Evolutionary conservation across 768 basidiomycete species (phyloP).

Genomic region (Panaeolus cyanescens): DNA sequence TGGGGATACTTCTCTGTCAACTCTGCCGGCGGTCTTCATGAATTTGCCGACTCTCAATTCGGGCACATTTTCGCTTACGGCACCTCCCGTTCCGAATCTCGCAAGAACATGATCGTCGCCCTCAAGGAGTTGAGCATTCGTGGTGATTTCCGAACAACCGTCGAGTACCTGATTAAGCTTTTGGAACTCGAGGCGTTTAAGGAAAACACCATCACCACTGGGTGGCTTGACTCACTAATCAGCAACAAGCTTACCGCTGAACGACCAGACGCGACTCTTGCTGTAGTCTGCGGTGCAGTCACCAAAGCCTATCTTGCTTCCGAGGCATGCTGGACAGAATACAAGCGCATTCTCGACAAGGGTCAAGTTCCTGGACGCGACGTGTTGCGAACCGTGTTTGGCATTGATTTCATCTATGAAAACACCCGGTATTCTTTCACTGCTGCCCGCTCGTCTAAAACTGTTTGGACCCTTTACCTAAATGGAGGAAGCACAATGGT

Average conservation of each 20-base stretch:
- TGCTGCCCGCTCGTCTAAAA: constrained; percentile 85
- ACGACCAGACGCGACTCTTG: constrained; percentile 88
- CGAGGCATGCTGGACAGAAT: constrained; percentile 88
- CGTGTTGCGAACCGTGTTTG: constrained; percentile 94
- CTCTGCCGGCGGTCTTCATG: constrained; percentile 94
- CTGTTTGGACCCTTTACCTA: constrained; percentile 91
- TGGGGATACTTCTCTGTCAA: constrained; percentile 99
- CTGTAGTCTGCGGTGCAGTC: constrained; percentile 95
- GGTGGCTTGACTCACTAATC: constrained; percentile 97
- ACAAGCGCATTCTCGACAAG: constrained; percentile 95
- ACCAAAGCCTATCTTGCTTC: constrained; percentile 92
- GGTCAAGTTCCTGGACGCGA: constrained; percentile 97
- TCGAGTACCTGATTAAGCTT: constrained; percentile 98
- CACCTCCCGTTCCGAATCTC: constrained; percentile 89
- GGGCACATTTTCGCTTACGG: constrained; percentile 99
- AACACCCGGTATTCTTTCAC: constrained; percentile 95
- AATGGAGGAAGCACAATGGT: constrained; percentile 94
- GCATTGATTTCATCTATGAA: constrained; percentile 97
- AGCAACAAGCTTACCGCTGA: constrained; percentile 97
- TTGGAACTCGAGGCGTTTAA: constrained; percentile 95
- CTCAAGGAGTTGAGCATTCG: constrained; percentile 98
- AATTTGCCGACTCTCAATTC: constrained; percentile 99
- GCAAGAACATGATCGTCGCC: constrained; percentile 99
- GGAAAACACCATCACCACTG: constrained; percentile 97
- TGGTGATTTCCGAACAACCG: constrained; percentile 97